phyloP scores from a whole-genome alignment of 2,329 filamentous ascomycete species.

The Colletotrichum tropicicola region DNA sequence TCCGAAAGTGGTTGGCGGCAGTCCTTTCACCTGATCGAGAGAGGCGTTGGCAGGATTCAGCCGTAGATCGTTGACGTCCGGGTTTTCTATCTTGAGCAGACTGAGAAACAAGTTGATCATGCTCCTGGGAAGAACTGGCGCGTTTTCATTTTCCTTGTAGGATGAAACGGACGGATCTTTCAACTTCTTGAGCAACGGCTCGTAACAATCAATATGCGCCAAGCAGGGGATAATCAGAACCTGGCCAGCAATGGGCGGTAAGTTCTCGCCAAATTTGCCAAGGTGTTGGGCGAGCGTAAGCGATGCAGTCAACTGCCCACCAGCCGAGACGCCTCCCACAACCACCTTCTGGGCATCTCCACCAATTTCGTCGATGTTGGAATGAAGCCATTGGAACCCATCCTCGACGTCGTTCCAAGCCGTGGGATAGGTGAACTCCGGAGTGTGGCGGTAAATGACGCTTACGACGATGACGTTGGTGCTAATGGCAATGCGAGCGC shows the following conservation, averaged over 20 bases:
- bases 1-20: constrained; percentile 54
- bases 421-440: constrained; percentile 60
- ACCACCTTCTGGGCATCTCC: constrained; percentile 50
- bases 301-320: constrained; percentile 51
- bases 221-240: constrained; percentile 60
- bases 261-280: constrained; percentile 21
- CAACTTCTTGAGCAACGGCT: constrained; percentile 44
- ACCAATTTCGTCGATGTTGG: constrained; percentile 46
- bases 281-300: constrained; percentile 50
- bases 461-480: constrained; percentile 58
- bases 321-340: constrained; percentile 59
- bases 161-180: constrained; percentile 51
- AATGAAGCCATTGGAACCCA: constrained; percentile 62
- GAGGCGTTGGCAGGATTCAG: constrained; percentile 48
- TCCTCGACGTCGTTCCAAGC: constrained; percentile 64
- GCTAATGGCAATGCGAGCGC: constrained; percentile 41
- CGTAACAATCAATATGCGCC: constrained; percentile 39
- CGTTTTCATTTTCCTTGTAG: constrained; percentile 53
- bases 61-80: constrained; percentile 40
- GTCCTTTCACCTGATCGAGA: constrained; percentile 44
- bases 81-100: constrained; percentile 37
- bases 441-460: constrained; percentile 68
- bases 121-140: constrained; percentile 56
- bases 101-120: constrained; percentile 42
- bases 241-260: constrained; percentile 55